Evolutionary conservation across 2,329 filamentous ascomycete genomes (phyloP), one percentile per base, ranked within the genome.

Genomic region (Podosphaera aphanis): DNA sequence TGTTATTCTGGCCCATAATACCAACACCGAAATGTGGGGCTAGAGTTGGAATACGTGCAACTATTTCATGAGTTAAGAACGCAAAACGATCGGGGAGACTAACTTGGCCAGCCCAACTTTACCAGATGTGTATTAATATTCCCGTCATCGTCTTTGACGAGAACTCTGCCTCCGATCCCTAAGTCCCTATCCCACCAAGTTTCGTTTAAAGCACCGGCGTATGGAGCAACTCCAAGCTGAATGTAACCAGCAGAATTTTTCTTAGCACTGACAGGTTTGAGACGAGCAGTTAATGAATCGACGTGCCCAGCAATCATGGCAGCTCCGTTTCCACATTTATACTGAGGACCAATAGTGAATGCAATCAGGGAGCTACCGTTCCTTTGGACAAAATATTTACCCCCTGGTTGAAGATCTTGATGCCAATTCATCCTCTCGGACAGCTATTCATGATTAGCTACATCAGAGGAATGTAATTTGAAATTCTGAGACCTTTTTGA

Each of bases 181-280:
- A 98, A 70, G 61, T 98, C 90, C 33, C 90, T 75, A 61, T 95
- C 90, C 88, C 86, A 95, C 90, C 90, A 95, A 1, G 90, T 95
- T 50, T 70, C 68, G 59, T 86, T 90, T 50, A 95, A 64, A 1
- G 69, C 85, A 44, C 90, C 88, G 8, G 85, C 88, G 59, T 95
- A 98, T 0, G 83, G 90, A 2, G 90, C 86, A 45, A 95, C 83
- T 20, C 83, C 88, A 5, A 95, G 71, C 65, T 95, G 84, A 23
- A 83, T 62, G 58, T 84, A 98, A 46, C 90, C 88, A 27, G 82
- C 79, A 59, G 80, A 84, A 55, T 69, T 82, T n/a, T 79, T 75
- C 56, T 93, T 77, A 57, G 74, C 82, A 57, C 84, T 84, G 23
- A 94, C 73, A 8, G 90, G 88, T 74, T 95, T 95, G 55, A 95